Conservation (phyloP, 129 eudicot genomes). For the Escallonia rubra region DNA sequence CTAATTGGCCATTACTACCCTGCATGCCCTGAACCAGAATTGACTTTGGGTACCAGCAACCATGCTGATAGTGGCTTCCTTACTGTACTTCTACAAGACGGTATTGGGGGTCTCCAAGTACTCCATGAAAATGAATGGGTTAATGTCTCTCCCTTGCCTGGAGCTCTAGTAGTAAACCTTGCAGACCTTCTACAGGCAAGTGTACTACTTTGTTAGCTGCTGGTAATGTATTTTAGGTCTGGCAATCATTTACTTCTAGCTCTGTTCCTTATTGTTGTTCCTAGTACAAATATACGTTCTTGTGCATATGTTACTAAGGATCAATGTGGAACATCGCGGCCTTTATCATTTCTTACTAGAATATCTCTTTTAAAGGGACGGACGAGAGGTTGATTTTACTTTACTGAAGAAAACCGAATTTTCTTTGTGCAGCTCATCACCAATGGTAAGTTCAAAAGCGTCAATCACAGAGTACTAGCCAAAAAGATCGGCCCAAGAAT, state of each 20-base stretch:
- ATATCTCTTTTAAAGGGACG: too few species aligned
- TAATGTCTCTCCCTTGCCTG: conserved; percentile 8
- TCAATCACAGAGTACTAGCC: conserved; percentile 14
- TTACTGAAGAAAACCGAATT: too few species aligned
- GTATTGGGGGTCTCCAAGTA: conserved; percentile 14
- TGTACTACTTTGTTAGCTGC: not conserved
- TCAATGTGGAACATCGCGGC: too few species aligned
- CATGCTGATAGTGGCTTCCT: conserved; percentile 13
- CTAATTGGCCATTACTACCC: conserved; percentile 10
- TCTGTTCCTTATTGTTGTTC: too few species aligned
- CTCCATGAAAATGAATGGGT: conserved; percentile 12
- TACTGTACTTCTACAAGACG: conserved; percentile 12
- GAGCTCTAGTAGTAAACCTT: conserved; percentile 14
- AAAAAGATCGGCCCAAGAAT: conserved; percentile 11
- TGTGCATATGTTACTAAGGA: too few species aligned
- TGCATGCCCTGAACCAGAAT: conserved; percentile 16
- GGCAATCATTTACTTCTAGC: too few species aligned
- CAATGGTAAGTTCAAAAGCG: conserved; percentile 13
- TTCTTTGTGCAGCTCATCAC: conserved; percentile 11
- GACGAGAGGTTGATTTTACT: too few species aligned
- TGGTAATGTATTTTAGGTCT: too few species aligned
- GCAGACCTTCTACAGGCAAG: conserved; percentile 18
- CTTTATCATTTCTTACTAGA: too few species aligned
- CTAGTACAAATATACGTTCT: too few species aligned
- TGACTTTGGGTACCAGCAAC: conserved; percentile 4